Percentiles rank a stretch among this genome's conserved stretches.
phyloP scores from a whole-genome alignment of 768 basidiomycete genomes.

The Trametes meyenii region DNA sequence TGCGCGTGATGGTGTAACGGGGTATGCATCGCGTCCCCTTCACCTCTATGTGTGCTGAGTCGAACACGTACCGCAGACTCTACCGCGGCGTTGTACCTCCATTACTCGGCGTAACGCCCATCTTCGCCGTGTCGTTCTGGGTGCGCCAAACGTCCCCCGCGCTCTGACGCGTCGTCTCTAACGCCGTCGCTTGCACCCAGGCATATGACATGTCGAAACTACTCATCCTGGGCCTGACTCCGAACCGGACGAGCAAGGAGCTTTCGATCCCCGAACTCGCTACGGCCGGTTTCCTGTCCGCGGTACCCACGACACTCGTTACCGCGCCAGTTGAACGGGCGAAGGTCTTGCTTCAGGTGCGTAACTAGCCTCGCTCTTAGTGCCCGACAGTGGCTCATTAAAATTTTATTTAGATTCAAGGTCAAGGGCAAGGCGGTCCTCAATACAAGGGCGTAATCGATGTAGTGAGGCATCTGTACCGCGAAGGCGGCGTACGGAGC shows the following conservation, averaged over 20 bases:
- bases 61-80: constrained; percentile 47
- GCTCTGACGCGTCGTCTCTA: neutral
- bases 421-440: constrained; percentile 84
- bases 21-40: constrained; percentile 50
- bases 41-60: no score
- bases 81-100: constrained; percentile 96
- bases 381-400: neutral
- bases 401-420: constrained; percentile 67
- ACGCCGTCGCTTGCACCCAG: constrained; percentile 42
- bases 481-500: constrained; percentile 88
- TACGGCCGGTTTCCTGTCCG: constrained; percentile 90
- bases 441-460: constrained; percentile 91
- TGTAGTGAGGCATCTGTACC: constrained; percentile 88
- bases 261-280: constrained; percentile 84
- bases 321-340: constrained; percentile 97
- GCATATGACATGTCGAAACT: constrained; percentile 94
- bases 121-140: constrained; percentile 98
- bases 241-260: constrained; percentile 63
- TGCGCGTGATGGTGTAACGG: constrained; percentile 86
- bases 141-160: constrained; percentile 44
- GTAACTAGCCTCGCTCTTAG: constrained; percentile 12
- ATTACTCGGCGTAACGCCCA: constrained; percentile 92
- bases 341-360: constrained; percentile 91
- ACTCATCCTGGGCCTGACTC: constrained; percentile 77
- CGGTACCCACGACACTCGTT: constrained; percentile 86